phyloP scores from a whole-genome alignment of 176 grass and related monocot species.

The Cocos nucifera region DNA sequence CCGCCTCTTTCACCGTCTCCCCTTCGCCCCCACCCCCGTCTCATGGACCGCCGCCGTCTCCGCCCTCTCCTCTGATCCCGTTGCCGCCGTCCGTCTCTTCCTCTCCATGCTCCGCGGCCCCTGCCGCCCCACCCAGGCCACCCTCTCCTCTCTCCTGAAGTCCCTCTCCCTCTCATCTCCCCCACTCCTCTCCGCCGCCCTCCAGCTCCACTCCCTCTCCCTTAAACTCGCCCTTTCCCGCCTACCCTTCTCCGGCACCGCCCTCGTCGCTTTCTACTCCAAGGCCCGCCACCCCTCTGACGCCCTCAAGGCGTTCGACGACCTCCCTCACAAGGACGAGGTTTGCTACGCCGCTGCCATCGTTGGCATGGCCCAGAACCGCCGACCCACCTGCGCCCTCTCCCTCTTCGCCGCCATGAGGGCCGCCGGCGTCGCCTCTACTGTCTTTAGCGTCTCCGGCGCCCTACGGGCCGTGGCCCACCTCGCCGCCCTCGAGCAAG shows the following conservation, averaged over 20 bases:
- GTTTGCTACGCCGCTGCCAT: constrained; percentile 35
- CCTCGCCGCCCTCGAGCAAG: constrained; percentile 29
- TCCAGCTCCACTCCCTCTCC: constrained; percentile 24
- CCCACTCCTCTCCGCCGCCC: background rate
- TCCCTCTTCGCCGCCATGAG: constrained; percentile 22
- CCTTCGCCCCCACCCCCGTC: constrained; percentile 18
- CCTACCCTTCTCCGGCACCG: constrained; percentile 17
- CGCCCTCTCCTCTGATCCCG: constrained; percentile 5
- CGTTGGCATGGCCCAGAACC: constrained; percentile 31
- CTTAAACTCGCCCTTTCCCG: constrained; percentile 27
- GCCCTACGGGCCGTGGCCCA: constrained; percentile 19
- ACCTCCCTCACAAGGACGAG: constrained; percentile 24
- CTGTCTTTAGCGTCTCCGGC: constrained; percentile 23
- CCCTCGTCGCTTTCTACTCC: constrained; percentile 17
- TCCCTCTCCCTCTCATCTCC: constrained; percentile 16
- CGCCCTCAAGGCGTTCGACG: constrained; percentile 27
- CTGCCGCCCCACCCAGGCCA: constrained; percentile 23
- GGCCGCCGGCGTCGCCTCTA: constrained; percentile 14
- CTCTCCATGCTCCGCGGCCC: constrained; percentile 17
- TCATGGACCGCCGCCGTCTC: constrained; percentile 22
- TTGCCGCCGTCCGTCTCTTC: constrained; percentile 12
- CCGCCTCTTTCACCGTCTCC: background rate
- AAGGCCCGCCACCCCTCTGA: constrained; percentile 7
- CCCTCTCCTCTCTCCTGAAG: constrained; percentile 29
- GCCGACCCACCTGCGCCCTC: constrained; percentile 3